A percentile compares a stretch with the other conserved stretches of the same genome.
Conservation (phyloP, 108 stramenopile species). For the Fistulifera pelliculosa region DNA sequence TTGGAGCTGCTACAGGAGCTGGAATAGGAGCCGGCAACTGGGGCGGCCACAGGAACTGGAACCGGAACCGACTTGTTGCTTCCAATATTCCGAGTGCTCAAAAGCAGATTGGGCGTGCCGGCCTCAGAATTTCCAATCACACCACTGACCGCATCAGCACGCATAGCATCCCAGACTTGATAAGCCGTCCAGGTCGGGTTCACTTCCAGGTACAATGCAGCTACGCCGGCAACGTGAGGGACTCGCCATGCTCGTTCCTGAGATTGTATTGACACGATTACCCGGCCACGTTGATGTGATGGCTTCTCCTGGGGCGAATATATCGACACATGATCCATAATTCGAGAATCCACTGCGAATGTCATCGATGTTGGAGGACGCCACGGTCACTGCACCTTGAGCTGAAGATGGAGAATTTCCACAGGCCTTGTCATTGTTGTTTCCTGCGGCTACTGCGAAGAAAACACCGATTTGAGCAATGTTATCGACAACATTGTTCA, state of each 20-base stretch:
- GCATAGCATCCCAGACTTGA: constrained; percentile 3
- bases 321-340: constrained; percentile 2
- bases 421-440: constrained; percentile 1
- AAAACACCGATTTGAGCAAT: neutral
- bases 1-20: too few relatives aligned
- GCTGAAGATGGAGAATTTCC: neutral
- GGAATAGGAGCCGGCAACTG: too few relatives aligned
- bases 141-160: too few relatives aligned
- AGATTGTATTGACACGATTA: constrained; percentile 5
- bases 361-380: neutral
- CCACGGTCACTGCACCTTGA: neutral
- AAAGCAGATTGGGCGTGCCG: too few relatives aligned
- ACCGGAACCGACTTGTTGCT: too few relatives aligned
- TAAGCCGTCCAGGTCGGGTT: constrained; percentile 14
- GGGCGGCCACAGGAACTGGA: too few relatives aligned
- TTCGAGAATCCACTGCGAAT: neutral
- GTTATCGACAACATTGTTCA: neutral
- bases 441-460: neutral
- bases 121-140: too few relatives aligned
- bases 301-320: neutral
- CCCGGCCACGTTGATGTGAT: neutral
- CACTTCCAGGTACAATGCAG: constrained; percentile 17
- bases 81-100: too few relatives aligned
- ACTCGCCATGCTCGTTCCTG: constrained; percentile 48
- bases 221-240: constrained; percentile 40